These are phyloP conservation scores for Notholithocarpus densiflorus DNA, from an alignment of 306 rosid species.

Conservation along the genomic window DNA sequence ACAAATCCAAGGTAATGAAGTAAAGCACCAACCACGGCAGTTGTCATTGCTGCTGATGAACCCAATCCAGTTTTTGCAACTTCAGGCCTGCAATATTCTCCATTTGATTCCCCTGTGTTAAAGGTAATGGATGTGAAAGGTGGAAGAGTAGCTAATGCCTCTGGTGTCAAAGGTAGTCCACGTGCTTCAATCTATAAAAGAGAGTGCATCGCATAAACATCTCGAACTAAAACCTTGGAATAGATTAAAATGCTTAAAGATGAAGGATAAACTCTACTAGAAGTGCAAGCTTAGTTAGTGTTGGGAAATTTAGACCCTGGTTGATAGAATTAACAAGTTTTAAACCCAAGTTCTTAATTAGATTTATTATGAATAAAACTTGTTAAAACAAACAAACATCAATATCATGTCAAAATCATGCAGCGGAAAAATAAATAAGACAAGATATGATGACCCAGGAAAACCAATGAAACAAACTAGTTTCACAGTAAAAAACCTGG, in stretches of 20 bases:
- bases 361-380: too few relatives aligned
- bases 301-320: too few relatives aligned
- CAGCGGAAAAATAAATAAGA: too few relatives aligned
- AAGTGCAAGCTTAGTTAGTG: not conserved
- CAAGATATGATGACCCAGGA: too few relatives aligned
- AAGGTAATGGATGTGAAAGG: conserved; percentile 81
- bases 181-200: conserved; percentile 70
- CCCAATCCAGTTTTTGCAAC: conserved; percentile 99
- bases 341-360: too few relatives aligned
- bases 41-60: conserved; percentile 97
- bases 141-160: conserved; percentile 76
- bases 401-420: too few relatives aligned
- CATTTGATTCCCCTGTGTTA: conserved; percentile 62
- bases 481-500: too few relatives aligned
- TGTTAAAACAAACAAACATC: too few relatives aligned
- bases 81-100: conserved; percentile 72
- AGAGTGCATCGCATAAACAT: conserved; percentile 18
- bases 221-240: conserved; percentile 4
- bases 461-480: too few relatives aligned
- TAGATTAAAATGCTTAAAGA: not conserved
- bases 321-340: too few relatives aligned
- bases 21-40: conserved; percentile 91
- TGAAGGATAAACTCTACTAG: not conserved
- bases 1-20: conserved; percentile 85
- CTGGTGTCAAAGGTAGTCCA: conserved; percentile 79